Evolutionary conservation across 768 basidiomycete species (phyloP), one percentile per base, ranked within the genome.

Genomic region (Tulasnella sp.): DNA sequence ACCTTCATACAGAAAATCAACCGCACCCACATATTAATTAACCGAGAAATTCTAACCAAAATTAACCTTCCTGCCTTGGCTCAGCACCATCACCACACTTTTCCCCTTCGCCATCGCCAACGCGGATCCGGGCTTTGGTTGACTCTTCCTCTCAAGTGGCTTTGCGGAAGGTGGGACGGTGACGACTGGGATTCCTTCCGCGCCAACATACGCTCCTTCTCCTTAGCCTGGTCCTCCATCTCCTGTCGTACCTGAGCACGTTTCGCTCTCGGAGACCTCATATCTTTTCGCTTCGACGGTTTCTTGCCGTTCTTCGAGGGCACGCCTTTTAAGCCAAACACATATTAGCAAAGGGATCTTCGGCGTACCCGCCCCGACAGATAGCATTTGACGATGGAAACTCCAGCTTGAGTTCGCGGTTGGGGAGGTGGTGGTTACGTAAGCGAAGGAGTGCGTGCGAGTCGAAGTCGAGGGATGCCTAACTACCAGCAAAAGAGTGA

Each of bases 401-500:
- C 83, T 96, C 93, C 38, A 98, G 89, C 5, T 92, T 90, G 72
- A 99, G 88, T 71, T 91, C 89, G 71, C 96, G 88, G 9, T 94
- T 94, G 82, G 93, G 88, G 71, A 97, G 86, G 64, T 86, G 87
- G 82, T 95, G 93, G 82, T 97, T 97, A 80, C 90, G 89, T 72
- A 90, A 88, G 80, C 97, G 93, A 79, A 91, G 87, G 64, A 99
- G 88, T 0, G 90, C 92, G 94, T 97, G 14, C 29, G 87, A 88
- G 72, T 88, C 87, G 82, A 99, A 99, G 83, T 99, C 97, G 74
- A 97, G 88, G 81, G 99, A 99, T 0, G 93, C 95, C 68, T 31
- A 74, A 29, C 72, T 52, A 84, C 94, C 99, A 19, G 97, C 98
- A 81, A 7, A n/a, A n/a, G n/a, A n/a, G n/a, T n/a, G 86, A 54